Base-by-base conservation (phyloP, 352 stramenopile species). In the Pythium myriotylum region DNA sequence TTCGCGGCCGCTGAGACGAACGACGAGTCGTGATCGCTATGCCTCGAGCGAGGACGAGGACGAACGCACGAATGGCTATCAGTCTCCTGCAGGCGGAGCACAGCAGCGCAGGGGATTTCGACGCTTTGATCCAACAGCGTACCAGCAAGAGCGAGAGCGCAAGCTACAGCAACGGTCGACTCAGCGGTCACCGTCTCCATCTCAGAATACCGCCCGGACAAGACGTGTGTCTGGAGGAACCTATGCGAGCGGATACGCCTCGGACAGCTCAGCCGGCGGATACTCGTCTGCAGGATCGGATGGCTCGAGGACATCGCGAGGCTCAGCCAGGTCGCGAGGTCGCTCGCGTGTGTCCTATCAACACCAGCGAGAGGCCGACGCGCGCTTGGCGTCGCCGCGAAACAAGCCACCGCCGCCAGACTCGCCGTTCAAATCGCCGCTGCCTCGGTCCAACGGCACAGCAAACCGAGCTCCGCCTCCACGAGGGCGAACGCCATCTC, bases 61-160 rank as follows among this genome's bases (percentile, higher is more conserved):
- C 19, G 40, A 42, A 4, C 46, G 43, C 20, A 39, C 43, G 4
- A 54, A 63, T 37, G 53, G 60, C 35, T 67, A 67, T 47, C 51
- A 37, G 13, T 67, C 59, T 19, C 33, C 60, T 7, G 37, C 16
- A n/a, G 29, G 8, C 16, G 32, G 35, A 20, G 6, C 50, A 22
- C 27, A 40, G 6, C 43, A 55, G 22, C 63, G 70, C 12, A 68
- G 65, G 19, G 37, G 60, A 10, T 92, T 91, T 46, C 74, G 78
- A 23, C 77, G 83, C 16, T 94, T 94, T 55, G 83, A 94, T 45
- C 85, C 83, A 8, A 94, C 85, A 10, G 85, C 85, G 13, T 94
- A 94, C 68, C 83, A 94, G 59, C 71, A 80, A 49, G 81, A 94
- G 47, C 80, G 79, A 16, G 72, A 91, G 40, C 81, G 72, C 3